Evolutionary conservation across 2,329 filamentous ascomycete genomes (phyloP).

Genomic region (Sporothrix dimorphospora): DNA sequence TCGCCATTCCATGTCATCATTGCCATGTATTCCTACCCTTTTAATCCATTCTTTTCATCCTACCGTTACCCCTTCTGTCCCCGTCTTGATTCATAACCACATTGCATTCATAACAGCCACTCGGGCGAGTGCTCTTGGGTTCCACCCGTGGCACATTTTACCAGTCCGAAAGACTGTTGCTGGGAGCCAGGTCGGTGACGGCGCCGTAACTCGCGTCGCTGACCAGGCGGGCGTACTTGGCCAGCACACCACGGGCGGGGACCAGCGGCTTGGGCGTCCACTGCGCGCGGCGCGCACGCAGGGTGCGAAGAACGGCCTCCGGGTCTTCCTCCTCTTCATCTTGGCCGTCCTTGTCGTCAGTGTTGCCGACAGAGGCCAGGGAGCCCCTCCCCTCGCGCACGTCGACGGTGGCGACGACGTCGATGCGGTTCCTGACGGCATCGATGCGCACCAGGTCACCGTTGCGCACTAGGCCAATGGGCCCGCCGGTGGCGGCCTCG

Average conservation of each 20-base stretch:
- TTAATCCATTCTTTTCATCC: neutral
- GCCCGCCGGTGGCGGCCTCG: slow-evolving; percentile 85
- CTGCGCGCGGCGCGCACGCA: slow-evolving; percentile 59
- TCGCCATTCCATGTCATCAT: too few species aligned
- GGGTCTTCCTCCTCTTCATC: slow-evolving; percentile 33
- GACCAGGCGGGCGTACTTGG: slow-evolving; percentile 87
- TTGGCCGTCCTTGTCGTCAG: slow-evolving; percentile 17
- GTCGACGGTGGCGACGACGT: slow-evolving; percentile 55
- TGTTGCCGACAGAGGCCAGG: neutral
- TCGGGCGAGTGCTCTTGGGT: too few species aligned
- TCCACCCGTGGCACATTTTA: neutral
- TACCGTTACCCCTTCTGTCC: neutral
- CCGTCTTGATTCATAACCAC: neutral
- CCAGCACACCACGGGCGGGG: slow-evolving; percentile 81
- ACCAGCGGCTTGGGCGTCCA: slow-evolving; percentile 71
- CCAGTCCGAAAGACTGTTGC: slow-evolving; percentile 30
- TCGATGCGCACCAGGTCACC: slow-evolving; percentile 87
- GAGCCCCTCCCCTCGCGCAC: slow-evolving; percentile 44
- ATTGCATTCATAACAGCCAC: neutral
- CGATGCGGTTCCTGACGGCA: slow-evolving; percentile 77
- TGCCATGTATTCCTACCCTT: neutral
- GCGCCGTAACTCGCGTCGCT: slow-evolving; percentile 91
- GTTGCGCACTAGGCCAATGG: slow-evolving; percentile 78
- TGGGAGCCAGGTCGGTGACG: slow-evolving; percentile 68
- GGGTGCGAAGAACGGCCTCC: slow-evolving; percentile 51